Evolutionary conservation across 169 alveolate species (phyloP), one percentile per base, ranked within the genome.

Genomic region (Plasmodium vivax): DNA sequence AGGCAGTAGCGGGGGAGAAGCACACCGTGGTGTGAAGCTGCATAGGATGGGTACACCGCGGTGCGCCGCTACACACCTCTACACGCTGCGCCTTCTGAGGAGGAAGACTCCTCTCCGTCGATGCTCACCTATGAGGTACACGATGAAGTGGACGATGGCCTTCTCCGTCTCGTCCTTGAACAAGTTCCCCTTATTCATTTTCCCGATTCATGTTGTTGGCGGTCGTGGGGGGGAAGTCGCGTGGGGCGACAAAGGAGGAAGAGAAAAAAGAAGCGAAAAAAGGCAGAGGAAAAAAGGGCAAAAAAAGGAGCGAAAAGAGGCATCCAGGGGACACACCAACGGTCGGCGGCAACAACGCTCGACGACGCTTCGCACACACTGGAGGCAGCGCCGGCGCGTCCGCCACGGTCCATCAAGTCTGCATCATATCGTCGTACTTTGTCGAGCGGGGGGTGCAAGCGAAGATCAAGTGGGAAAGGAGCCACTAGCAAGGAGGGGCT

Each of bases 141-240:
- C 97, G 30, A 72, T 92, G 73, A 95, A 95, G 56, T 95, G 97
- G 34, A 95, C 92, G 81, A 95, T 54, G 34, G 97, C 97, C 41
- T 84, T 87, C 74, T 92, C 96, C 19, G 95, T 95, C 56, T 95
- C 96, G 72, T 92, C 74, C 81, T 85, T 85, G 77, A 85, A 85
- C 93, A 85, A 85, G 54, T 75, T 85, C 27, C 85, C 85, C 68
- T 75, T 85, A 43, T 85, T 74, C 93, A 85, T 85, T 85, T 85
- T 85, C 83, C 81, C 56, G 51, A 85, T 19, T 85, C 93, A 85
- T 85, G 43, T 62, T 85, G 75, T 62, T 62, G 19, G 75, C 34
- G 14, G 16, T 23, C 32, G 19, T 62, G 75, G 34, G 19, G 38
- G 75, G 75, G 75, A 9, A 7, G 75, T n/a, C 30, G 34, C 34